These are phyloP conservation scores for Canna indica DNA, from an alignment of 176 grass and related monocot species.

Conservation along the genomic window DNA sequence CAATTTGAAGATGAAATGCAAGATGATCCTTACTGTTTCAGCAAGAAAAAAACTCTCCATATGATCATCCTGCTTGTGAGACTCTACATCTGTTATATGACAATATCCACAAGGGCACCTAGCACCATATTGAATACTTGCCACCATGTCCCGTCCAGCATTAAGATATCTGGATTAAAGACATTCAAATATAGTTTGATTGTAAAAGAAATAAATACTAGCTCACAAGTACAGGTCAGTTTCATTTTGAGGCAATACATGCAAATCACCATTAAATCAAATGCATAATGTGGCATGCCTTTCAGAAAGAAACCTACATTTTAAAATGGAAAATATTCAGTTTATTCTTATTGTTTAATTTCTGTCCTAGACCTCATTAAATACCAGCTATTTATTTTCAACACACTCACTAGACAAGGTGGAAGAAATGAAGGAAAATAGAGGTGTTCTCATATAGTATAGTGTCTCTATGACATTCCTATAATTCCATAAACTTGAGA, in stretches of 20 bases:
- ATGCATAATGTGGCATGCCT: not conserved
- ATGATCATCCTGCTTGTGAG: constrained; percentile 89
- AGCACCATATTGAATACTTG: constrained; percentile 88
- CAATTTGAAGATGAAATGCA: not conserved
- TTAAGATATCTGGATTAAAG: constrained; percentile 60
- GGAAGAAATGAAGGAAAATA: too few species aligned
- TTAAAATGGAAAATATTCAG: not conserved
- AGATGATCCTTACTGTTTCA: constrained; percentile 53
- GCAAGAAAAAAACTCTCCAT: constrained; percentile 99
- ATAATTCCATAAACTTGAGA: too few species aligned
- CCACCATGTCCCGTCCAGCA: constrained; percentile 75
- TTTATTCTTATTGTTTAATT: not conserved
- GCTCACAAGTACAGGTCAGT: not conserved
- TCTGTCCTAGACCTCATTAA: not conserved
- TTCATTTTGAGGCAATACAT: not conserved
- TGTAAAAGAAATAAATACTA: not conserved
- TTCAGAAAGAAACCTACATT: not conserved
- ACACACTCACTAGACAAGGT: too few species aligned
- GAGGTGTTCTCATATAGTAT: too few species aligned
- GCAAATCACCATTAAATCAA: not conserved
- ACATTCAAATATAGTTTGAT: not conserved
- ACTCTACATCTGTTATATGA: constrained; percentile 93
- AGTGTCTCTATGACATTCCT: too few species aligned
- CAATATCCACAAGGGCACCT: constrained; percentile 94
- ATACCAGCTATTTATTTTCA: not conserved